Percentiles rank a stretch among this genome's conserved stretches.
phyloP scores from a whole-genome alignment of 352 stramenopile genomes.

The Peronospora farinosa region DNA sequence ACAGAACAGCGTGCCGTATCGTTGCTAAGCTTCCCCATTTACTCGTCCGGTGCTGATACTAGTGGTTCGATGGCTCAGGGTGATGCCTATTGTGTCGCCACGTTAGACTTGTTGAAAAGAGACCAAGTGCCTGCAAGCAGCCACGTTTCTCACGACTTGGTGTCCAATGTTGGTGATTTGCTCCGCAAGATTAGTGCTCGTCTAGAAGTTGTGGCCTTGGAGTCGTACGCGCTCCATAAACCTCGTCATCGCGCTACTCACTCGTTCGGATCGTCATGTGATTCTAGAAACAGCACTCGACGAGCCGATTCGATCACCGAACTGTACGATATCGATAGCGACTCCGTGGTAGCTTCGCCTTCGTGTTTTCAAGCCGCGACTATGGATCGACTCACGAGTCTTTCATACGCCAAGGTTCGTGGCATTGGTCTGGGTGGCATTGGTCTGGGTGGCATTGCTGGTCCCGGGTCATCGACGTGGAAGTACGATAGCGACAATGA shows the following conservation, averaged over 20 bases:
- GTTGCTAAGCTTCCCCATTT: conserved; percentile 69
- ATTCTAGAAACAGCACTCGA: conserved; percentile 51
- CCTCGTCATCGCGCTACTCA: conserved; percentile 36
- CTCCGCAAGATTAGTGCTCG: conserved; percentile 36
- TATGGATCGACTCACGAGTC: conserved; percentile 29
- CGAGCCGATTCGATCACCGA: conserved; percentile 54
- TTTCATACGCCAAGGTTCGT: conserved; percentile 40
- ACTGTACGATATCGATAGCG: conserved; percentile 50
- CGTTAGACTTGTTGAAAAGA: conserved; percentile 60
- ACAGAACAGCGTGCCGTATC: conserved; percentile 53
- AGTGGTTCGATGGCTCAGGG: conserved; percentile 6
- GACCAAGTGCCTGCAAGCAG: conserved; percentile 45
- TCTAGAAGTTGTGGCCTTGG: conserved; percentile 43
- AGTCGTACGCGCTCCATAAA: conserved; percentile 37
- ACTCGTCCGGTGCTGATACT: conserved; percentile 27
- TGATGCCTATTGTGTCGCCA: conserved; percentile 47
- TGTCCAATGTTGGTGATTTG: conserved; percentile 30
- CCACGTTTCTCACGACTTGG: conserved; percentile 62
- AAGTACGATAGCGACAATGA: conserved; percentile 54
- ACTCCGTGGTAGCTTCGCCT: conserved; percentile 32
- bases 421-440: conserved; percentile 27
- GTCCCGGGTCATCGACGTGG: conserved; percentile 29
- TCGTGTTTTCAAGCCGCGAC: conserved; percentile 31
- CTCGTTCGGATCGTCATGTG: conserved; percentile 53
- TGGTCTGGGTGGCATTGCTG: conserved; percentile 20